Conservation (phyloP, 2,329 filamentous ascomycete genomes). For the Dactylellina parvicollis region DNA sequence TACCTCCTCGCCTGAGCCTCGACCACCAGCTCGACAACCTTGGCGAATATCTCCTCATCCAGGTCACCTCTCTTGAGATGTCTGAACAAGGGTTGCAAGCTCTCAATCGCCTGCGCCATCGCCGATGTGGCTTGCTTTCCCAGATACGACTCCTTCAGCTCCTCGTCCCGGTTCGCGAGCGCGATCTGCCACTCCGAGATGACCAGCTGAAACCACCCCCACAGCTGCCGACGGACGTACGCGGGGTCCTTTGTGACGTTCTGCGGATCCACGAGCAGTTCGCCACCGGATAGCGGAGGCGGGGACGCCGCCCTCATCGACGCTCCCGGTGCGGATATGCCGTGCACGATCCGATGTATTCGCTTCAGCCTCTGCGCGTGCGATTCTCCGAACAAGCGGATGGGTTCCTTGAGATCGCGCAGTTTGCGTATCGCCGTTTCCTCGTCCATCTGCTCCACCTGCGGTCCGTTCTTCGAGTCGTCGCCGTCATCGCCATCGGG, state of each 20-base stretch:
- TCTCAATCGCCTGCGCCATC: slow-evolving; percentile 86
- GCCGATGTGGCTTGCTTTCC: slow-evolving; percentile 83
- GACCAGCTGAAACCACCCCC: slow-evolving; percentile 97
- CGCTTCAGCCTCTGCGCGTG: slow-evolving; percentile 65
- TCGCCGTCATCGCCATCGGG: slow-evolving; percentile 60
- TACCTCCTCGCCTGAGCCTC: slow-evolving; percentile 90
- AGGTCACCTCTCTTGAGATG: slow-evolving; percentile 85
- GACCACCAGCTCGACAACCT: slow-evolving; percentile 89
- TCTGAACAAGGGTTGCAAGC: slow-evolving; percentile 88
- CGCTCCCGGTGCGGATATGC: slow-evolving; percentile 10
- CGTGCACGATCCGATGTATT: slow-evolving; percentile 49
- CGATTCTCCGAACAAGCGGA: slow-evolving; percentile 80
- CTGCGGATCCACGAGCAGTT: slow-evolving; percentile 55
- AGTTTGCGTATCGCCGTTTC: slow-evolving; percentile 75
- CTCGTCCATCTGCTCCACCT: slow-evolving; percentile 72
- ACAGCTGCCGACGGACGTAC: slow-evolving; percentile 85
- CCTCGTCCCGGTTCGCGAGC: slow-evolving; percentile 69
- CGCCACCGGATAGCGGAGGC: slow-evolving; percentile 68
- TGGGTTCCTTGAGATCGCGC: slow-evolving; percentile 77
- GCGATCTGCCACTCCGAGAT: slow-evolving; percentile 85
- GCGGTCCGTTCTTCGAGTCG: slow-evolving; percentile 16
- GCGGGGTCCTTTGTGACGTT: slow-evolving; percentile 71
- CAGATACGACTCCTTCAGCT: slow-evolving; percentile 75
- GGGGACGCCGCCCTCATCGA: slow-evolving; percentile 63
- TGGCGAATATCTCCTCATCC: slow-evolving; percentile 79